Conservation (phyloP, 495 filamentous ascomycete genomes). For the Staphylotrichum longicolle region DNA sequence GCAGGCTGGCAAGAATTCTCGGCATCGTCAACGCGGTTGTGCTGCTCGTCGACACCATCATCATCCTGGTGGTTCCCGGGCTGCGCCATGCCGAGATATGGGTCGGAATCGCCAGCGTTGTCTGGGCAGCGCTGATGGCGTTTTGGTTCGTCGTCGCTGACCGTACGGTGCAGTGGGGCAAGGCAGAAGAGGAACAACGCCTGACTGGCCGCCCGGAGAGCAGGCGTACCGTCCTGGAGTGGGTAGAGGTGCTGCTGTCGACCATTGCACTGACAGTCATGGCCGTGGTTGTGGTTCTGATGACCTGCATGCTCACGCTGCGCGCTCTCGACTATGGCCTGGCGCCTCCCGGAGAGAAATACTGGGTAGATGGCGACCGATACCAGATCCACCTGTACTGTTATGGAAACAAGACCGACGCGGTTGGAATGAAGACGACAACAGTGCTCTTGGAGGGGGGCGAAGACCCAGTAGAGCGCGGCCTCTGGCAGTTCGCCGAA, state of each 20-base stretch:
- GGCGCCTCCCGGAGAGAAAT: constrained; percentile 64
- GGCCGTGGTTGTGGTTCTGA: constrained; percentile 62
- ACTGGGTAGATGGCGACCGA: constrained; percentile 74
- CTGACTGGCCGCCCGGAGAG: constrained; percentile 88
- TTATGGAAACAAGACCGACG: constrained; percentile 60
- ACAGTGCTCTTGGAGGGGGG: constrained; percentile 85
- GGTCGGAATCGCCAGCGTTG: constrained; percentile 79
- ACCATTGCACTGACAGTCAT: constrained; percentile 66
- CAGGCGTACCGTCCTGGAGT: constrained; percentile 75
- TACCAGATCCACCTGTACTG: constrained; percentile 87
- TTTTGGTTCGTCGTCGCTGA: constrained; percentile 44
- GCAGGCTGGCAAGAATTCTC: constrained; percentile 68
- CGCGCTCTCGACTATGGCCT: constrained; percentile 73
- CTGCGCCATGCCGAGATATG: constrained; percentile 82
- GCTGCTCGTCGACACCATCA: constrained; percentile 73
- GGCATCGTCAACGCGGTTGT: constrained; percentile 64
- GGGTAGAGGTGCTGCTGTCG: constrained; percentile 76
- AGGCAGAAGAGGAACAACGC: constrained; percentile 85
- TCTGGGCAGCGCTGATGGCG: constrained; percentile 60
- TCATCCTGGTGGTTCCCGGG: constrained; percentile 69
- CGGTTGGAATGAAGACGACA: constrained; percentile 49
- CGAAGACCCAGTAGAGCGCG: constrained; percentile 70
- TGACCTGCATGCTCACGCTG: constrained; percentile 75
- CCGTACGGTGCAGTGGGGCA: constrained; percentile 83
- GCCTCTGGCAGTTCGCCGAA: constrained; percentile 68